Percentiles rank a stretch among this genome's conserved stretches.
Conservation (phyloP, 345 rosid species). For the Mangifera indica region DNA sequence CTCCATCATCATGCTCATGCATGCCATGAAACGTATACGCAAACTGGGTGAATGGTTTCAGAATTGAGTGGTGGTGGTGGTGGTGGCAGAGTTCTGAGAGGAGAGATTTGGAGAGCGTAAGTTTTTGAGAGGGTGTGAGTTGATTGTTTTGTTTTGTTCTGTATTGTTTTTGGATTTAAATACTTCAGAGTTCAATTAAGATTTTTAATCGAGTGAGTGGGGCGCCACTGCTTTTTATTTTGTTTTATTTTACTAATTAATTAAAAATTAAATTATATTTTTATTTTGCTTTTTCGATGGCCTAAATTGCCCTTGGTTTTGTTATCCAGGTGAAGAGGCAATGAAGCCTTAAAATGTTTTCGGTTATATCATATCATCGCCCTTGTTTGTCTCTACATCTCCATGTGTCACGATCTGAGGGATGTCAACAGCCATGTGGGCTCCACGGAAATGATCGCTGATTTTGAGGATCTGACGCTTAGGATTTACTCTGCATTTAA, state of each 20-base stretch:
- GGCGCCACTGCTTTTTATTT: constrained; percentile 31
- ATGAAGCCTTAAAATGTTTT: constrained; percentile 14
- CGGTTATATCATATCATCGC: not conserved
- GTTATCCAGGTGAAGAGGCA: constrained; percentile 12
- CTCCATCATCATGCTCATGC: not conserved
- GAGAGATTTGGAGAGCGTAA: constrained; percentile 19
- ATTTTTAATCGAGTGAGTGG: constrained; percentile 19
- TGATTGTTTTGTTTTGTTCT: not conserved
- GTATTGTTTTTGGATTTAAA: constrained; percentile 17
- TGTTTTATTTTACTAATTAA: not conserved
- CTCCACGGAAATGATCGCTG: not conserved
- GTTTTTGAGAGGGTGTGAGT: not conserved
- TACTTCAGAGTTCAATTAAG: constrained; percentile 1
- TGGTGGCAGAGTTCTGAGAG: constrained; percentile 7
- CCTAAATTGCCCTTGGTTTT: constrained; percentile 14
- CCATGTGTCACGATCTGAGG: too few species aligned
- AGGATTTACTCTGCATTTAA: not conserved
- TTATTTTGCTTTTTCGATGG: constrained; percentile 18
- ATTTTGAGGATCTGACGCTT: not conserved
- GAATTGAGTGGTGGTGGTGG: constrained; percentile 5
- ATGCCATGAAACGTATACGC: not conserved
- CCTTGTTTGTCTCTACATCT: not conserved
- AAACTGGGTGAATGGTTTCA: not conserved
- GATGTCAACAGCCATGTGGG: not conserved
- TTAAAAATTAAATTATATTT: not conserved